Conservation (phyloP, 139 green algal genomes). For the Micractinium sp. region DNA sequence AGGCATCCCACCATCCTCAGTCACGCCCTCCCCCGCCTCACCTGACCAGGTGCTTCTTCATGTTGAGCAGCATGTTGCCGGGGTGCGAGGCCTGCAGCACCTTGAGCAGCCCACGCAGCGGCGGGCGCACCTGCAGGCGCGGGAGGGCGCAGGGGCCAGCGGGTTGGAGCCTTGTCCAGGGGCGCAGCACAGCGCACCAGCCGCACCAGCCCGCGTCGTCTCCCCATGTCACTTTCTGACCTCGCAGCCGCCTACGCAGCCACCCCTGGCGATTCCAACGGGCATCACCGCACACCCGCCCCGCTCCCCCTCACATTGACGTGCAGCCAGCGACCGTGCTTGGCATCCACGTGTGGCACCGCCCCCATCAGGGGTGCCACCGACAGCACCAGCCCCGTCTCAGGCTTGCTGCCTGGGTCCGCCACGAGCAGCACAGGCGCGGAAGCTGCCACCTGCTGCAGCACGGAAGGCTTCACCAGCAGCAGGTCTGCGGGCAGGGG, state of each 20-base stretch:
- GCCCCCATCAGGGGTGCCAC: slow-evolving; percentile 78
- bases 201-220: no score
- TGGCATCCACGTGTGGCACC: slow-evolving; percentile 56
- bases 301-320: slow-evolving; percentile 48
- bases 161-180: no score
- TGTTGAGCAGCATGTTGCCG: slow-evolving; percentile 26
- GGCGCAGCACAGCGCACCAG: no score
- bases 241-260: neutral
- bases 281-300: no score
- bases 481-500: neutral
- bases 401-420: slow-evolving; percentile 52
- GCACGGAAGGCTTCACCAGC: slow-evolving; percentile 9
- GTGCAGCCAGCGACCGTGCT: slow-evolving; percentile 81
- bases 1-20: no score
- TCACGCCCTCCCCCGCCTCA: no score
- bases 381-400: slow-evolving; percentile 72
- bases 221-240: no score
- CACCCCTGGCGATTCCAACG: neutral
- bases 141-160: neutral
- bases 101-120: slow-evolving; percentile 70
- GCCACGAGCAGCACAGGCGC: slow-evolving; percentile 71
- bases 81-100: slow-evolving; percentile 29
- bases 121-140: slow-evolving; percentile 64
- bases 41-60: slow-evolving; percentile 70
- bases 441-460: slow-evolving; percentile 29